phyloP scores from a whole-genome alignment of 2,329 filamentous ascomycete genomes.

The Dryadomyces quercivorus region DNA sequence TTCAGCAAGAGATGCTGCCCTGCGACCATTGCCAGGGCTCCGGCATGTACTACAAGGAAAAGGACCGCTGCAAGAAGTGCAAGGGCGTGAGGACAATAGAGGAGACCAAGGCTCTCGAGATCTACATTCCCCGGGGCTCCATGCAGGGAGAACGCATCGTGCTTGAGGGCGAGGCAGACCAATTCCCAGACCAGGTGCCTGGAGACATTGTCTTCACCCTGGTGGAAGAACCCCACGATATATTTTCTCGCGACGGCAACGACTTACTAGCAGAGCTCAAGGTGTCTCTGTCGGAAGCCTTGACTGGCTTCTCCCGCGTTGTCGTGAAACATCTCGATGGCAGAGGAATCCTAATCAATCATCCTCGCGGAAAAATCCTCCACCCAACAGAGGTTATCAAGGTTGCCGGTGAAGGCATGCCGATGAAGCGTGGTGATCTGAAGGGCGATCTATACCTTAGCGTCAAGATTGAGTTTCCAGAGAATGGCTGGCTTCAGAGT shows the following conservation, averaged over 20 bases:
- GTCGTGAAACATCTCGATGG: constrained; percentile 90
- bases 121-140: constrained; percentile 86
- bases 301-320: constrained; percentile 81
- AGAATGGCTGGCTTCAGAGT: constrained; percentile 68
- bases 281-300: constrained; percentile 69
- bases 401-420: constrained; percentile 87
- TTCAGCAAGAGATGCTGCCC: constrained; percentile 65
- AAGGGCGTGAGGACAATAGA: constrained; percentile 81
- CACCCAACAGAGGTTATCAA: constrained; percentile 77
- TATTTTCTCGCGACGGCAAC: constrained; percentile 70
- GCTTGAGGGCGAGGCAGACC: constrained; percentile 87
- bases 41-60: constrained; percentile 84
- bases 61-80: constrained; percentile 98
- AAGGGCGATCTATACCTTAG: constrained; percentile 82
- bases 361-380: constrained; percentile 71
- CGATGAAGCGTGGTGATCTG: constrained; percentile 68
- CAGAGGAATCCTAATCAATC: constrained; percentile 70
- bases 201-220: constrained; percentile 90
- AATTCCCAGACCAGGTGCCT: constrained; percentile 75
- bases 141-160: constrained; percentile 82
- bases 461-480: constrained; percentile 79
- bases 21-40: constrained; percentile 77
- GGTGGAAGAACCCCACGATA: constrained; percentile 66
- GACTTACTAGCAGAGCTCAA: constrained; percentile 75
- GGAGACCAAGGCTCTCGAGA: constrained; percentile 87